A percentile compares a stretch with the other conserved stretches of the same genome.
Evolutionary conservation across 2,329 filamentous ascomycete species (phyloP).

Genomic region (Allantophomopsis lycopodina): DNA sequence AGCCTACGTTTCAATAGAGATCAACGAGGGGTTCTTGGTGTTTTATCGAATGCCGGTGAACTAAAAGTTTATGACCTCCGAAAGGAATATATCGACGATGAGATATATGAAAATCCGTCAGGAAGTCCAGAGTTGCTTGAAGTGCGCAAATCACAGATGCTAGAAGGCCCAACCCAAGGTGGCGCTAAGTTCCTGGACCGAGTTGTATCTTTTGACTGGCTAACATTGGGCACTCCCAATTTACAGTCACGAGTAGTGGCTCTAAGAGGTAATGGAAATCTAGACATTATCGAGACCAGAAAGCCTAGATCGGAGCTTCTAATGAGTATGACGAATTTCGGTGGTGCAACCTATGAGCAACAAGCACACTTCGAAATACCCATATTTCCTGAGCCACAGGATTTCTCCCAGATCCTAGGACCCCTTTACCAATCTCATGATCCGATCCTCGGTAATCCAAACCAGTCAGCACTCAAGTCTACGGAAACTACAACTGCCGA

Average conservation of each 20-base stretch:
- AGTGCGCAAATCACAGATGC: slow-evolving; percentile 43
- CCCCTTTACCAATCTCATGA: background rate
- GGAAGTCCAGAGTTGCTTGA: slow-evolving; percentile 44
- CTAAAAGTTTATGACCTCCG: slow-evolving; percentile 46
- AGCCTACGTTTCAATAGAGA: slow-evolving; percentile 50
- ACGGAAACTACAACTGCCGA: background rate
- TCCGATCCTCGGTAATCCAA: slow-evolving; percentile 25
- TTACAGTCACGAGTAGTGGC: slow-evolving; percentile 44
- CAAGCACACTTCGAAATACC: background rate
- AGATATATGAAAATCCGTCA: slow-evolving; percentile 28
- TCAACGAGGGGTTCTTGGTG: slow-evolving; percentile 43
- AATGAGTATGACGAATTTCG: slow-evolving; percentile 38
- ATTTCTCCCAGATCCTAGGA: background rate
- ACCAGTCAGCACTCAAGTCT: slow-evolving; percentile 27
- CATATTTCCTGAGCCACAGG: background rate
- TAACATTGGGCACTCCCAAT: slow-evolving; percentile 40
- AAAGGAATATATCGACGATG: slow-evolving; percentile 33
- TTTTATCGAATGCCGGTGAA: slow-evolving; percentile 49
- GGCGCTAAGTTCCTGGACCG: slow-evolving; percentile 35
- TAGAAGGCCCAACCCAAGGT: slow-evolving; percentile 37
- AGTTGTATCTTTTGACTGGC: slow-evolving; percentile 57
- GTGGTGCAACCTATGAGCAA: background rate
- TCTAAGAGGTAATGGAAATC: slow-evolving; percentile 42
- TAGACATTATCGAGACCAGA: slow-evolving; percentile 49
- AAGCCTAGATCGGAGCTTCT: slow-evolving; percentile 42